phyloP scores from a whole-genome alignment of 2,329 filamentous ascomycete genomes.

The Colletotrichum sp. region DNA sequence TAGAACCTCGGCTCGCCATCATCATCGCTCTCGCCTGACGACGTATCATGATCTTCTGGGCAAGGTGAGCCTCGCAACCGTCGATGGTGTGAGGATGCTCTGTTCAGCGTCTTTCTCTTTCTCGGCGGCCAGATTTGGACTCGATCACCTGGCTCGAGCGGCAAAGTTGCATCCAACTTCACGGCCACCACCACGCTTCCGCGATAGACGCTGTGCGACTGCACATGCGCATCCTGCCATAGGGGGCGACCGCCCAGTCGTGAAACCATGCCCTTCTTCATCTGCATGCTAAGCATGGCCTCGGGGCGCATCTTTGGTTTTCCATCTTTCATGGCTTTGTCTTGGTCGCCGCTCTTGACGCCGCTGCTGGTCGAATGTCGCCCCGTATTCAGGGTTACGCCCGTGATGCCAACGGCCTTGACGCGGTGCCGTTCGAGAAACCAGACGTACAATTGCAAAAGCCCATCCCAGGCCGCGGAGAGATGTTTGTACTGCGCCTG shows the following conservation, averaged over 20 bases:
- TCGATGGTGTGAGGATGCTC: not conserved
- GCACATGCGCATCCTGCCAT: slow-evolving; percentile 10
- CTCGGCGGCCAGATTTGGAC: slow-evolving; percentile 11
- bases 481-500: not conserved
- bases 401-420: slow-evolving; percentile 15
- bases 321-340: not conserved
- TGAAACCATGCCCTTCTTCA: slow-evolving; percentile 15
- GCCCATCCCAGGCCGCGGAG: slow-evolving; percentile 10
- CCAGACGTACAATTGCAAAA: slow-evolving; percentile 15
- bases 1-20: slow-evolving; percentile 15
- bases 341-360: slow-evolving; percentile 10
- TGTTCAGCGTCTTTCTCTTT: not conserved
- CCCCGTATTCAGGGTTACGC: slow-evolving; percentile 2
- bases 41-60: not conserved
- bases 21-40: not conserved
- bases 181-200: not conserved
- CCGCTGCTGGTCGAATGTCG: slow-evolving; percentile 15
- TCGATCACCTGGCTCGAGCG: slow-evolving; percentile 11
- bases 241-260: slow-evolving; percentile 7
- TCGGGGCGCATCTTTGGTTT: slow-evolving; percentile 2
- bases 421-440: slow-evolving; percentile 15
- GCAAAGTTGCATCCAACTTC: not conserved
- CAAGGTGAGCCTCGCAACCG: not conserved
- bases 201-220: not conserved
- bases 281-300: slow-evolving; percentile 19